Conservation (phyloP, 1,284 basidiomycete genomes). For the Takashimella tepidaria region DNA sequence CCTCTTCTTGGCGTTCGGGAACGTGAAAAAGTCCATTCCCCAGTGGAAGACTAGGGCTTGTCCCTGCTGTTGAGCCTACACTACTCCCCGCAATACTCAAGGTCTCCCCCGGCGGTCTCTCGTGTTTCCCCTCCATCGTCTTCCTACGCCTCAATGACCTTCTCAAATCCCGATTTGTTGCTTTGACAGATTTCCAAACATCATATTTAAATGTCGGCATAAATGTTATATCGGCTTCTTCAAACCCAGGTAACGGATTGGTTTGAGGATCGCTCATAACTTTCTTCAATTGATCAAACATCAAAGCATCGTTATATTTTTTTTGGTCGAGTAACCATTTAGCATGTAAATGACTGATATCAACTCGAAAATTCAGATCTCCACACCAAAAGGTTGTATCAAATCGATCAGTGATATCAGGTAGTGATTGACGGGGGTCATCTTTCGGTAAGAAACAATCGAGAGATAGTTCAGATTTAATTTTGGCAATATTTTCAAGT, state of each 20-base stretch:
- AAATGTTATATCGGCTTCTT: conserved; percentile 50
- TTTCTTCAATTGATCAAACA: conserved; percentile 53
- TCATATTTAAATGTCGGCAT: conserved; percentile 54
- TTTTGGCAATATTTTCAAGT: conserved; percentile 49
- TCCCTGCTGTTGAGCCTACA: neutral
- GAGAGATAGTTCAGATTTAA: conserved; percentile 52
- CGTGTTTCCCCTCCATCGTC: conserved; percentile 15
- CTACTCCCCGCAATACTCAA: neutral
- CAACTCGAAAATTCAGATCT: conserved; percentile 53
- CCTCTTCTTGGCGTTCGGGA: neutral
- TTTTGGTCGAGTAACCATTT: conserved; percentile 55
- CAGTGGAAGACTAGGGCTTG: neutral
- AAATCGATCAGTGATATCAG: conserved; percentile 52
- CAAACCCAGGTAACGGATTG: conserved; percentile 49
- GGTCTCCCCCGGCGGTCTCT: conserved; percentile 5
- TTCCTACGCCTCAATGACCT: conserved; percentile 25
- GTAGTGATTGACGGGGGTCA: conserved; percentile 25
- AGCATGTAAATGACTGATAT: conserved; percentile 52
- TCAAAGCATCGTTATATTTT: conserved; percentile 49
- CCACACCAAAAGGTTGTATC: conserved; percentile 55
- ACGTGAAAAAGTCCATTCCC: neutral
- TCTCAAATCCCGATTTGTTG: conserved; percentile 36
- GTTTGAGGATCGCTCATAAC: conserved; percentile 44
- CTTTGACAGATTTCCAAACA: conserved; percentile 48
- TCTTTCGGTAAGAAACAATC: conserved; percentile 51